These are phyloP conservation scores for Candida michaelii DNA, from an alignment of 805 yeast genomes.

Conservation along the genomic window DNA sequence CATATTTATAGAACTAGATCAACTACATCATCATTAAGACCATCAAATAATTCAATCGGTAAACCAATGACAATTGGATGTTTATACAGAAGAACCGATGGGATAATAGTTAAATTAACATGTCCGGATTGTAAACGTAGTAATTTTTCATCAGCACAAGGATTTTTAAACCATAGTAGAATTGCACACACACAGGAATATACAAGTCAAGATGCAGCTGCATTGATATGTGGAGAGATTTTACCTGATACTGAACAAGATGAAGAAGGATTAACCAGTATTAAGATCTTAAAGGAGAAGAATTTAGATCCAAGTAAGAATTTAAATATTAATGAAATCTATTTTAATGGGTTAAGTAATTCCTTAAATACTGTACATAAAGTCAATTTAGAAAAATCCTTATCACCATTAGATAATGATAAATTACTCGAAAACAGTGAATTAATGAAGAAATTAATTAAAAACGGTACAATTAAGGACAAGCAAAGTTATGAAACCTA, in stretches of 20 bases:
- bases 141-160: constrained; percentile 78
- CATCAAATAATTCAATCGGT: constrained; percentile 25
- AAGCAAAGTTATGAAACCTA: constrained; percentile 13
- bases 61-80: constrained; percentile 36
- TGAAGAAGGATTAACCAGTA: constrained; percentile 44
- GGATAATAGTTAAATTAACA: constrained; percentile 62
- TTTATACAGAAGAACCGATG: constrained; percentile 67
- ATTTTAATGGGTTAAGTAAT: constrained; percentile 32
- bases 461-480: constrained; percentile 29
- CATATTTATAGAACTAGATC: constrained; percentile 49
- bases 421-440: constrained; percentile 20
- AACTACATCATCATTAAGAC: constrained; percentile 54
- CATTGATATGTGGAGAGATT: constrained; percentile 61
- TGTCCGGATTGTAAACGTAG: constrained; percentile 68
- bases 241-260: constrained; percentile 58
- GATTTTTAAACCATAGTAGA: constrained; percentile 74
- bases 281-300: constrained; percentile 33
- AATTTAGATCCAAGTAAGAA: constrained; percentile 44
- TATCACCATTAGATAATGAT: constrained; percentile 17
- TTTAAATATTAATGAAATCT: constrained; percentile 37
- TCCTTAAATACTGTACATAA: constrained; percentile 28
- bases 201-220: constrained; percentile 73
- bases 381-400: constrained; percentile 12
- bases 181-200: constrained; percentile 72
- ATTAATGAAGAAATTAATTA: constrained; percentile 37